phyloP scores from a whole-genome alignment of 2,329 filamentous ascomycete species.

The Hymenoscyphus scutula region DNA sequence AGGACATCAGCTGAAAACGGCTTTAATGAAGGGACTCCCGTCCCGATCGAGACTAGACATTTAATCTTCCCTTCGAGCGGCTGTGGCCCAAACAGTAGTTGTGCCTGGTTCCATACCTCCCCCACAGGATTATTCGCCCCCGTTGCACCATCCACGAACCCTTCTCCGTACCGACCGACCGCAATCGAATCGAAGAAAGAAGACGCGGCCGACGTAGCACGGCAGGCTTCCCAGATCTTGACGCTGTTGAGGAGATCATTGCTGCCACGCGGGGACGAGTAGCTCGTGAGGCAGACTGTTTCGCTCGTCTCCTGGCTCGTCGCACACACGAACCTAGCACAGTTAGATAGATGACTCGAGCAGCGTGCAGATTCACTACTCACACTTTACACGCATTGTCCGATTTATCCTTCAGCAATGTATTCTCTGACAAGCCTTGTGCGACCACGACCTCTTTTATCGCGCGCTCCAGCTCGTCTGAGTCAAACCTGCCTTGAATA shows the following conservation, averaged over 20 bases:
- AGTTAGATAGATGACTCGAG: too few species aligned
- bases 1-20: conserved; percentile 33
- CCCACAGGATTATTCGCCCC: conserved; percentile 46
- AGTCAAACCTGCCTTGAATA: conserved; percentile 22
- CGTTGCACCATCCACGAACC: conserved; percentile 44
- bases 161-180: conserved; percentile 35
- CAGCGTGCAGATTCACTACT: too few species aligned
- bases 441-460: conserved; percentile 27
- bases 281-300: conserved; percentile 37
- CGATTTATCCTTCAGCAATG: conserved; percentile 30
- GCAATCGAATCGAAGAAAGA: conserved; percentile 42
- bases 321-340: conserved; percentile 35
- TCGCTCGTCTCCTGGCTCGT: conserved; percentile 36
- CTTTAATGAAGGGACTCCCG: conserved; percentile 37
- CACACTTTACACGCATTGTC: conserved; percentile 35
- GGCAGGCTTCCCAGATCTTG: conserved; percentile 23
- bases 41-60: conserved; percentile 43
- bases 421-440: conserved; percentile 28
- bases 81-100: conserved; percentile 36
- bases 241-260: conserved; percentile 11
- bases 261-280: conserved; percentile 29
- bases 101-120: conserved; percentile 41
- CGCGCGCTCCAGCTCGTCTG: conserved; percentile 16
- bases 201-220: conserved; percentile 14
- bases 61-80: conserved; percentile 36